Conservation (phyloP, 2,329 filamentous ascomycete genomes). For the Acrodontium crateriforme region DNA sequence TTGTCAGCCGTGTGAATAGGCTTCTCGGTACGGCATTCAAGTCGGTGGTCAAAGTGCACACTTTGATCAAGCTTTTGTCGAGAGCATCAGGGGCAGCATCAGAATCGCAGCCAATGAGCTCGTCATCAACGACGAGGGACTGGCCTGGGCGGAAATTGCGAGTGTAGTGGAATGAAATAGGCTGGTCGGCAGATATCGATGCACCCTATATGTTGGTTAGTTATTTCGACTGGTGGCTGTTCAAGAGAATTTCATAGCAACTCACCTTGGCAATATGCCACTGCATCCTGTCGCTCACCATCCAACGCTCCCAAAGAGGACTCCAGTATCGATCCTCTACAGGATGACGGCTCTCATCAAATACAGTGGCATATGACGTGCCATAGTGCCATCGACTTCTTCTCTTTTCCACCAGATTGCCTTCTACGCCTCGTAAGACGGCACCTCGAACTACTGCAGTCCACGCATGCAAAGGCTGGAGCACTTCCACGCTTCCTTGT, state of each 20-base stretch:
- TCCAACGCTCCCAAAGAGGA: slow-evolving; percentile 68
- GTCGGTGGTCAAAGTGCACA: slow-evolving; percentile 67
- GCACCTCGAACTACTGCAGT: slow-evolving; percentile 68
- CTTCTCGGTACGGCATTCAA: slow-evolving; percentile 59
- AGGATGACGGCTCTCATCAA: slow-evolving; percentile 60
- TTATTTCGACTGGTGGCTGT: background rate
- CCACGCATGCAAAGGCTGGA: slow-evolving; percentile 73
- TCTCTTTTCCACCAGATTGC: slow-evolving; percentile 63
- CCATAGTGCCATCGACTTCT: slow-evolving; percentile 67
- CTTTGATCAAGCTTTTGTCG: slow-evolving; percentile 45
- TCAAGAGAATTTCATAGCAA: slow-evolving; percentile 4
- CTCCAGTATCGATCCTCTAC: slow-evolving; percentile 66
- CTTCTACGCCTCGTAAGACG: slow-evolving; percentile 60
- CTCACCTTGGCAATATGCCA: slow-evolving; percentile 69
- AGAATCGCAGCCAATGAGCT: slow-evolving; percentile 61
- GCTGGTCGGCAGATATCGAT: slow-evolving; percentile 56
- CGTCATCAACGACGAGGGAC: slow-evolving; percentile 64
- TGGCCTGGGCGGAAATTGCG: slow-evolving; percentile 71
- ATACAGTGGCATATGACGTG: slow-evolving; percentile 62
- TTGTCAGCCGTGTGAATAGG: slow-evolving; percentile 62
- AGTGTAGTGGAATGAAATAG: slow-evolving; percentile 74
- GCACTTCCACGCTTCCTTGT: slow-evolving; percentile 54
- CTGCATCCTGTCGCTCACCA: slow-evolving; percentile 72
- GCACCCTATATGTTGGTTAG: slow-evolving; percentile 40
- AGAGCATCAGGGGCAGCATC: slow-evolving; percentile 47